Evolutionary conservation across 108 stramenopile species (phyloP).

Genomic region (Mayamaea pseudoterrestris): DNA sequence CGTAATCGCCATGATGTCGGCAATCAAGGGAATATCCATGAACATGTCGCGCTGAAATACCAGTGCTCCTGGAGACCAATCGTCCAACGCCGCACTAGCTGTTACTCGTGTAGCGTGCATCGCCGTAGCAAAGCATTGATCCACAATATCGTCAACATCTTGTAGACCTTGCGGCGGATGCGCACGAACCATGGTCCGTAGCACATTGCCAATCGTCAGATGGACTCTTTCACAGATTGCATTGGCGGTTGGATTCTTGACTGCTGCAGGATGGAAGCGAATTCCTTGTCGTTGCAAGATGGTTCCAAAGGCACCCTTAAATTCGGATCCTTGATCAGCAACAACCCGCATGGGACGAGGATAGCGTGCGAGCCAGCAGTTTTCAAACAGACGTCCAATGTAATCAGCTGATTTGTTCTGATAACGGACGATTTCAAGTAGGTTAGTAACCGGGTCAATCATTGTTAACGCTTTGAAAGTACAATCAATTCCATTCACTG

Average conservation of each 20-base stretch:
- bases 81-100: not conserved
- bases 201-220: not conserved
- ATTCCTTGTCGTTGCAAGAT: not conserved
- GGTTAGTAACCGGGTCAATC: slow-evolving; percentile 28
- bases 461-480: slow-evolving; percentile 7
- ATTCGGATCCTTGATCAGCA: slow-evolving; percentile 36
- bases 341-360: slow-evolving; percentile 17
- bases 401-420: slow-evolving; percentile 17
- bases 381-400: slow-evolving; percentile 14
- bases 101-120: slow-evolving; percentile 7
- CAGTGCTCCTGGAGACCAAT: slow-evolving; percentile 14
- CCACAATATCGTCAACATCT: slow-evolving; percentile 6
- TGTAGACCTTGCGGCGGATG: not conserved
- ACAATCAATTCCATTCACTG: not conserved
- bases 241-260: not conserved
- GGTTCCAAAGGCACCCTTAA: slow-evolving; percentile 24
- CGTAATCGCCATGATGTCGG: slow-evolving; percentile 9
- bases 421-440: slow-evolving; percentile 21
- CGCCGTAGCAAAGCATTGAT: slow-evolving; percentile 10
- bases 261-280: not conserved
- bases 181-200: not conserved
- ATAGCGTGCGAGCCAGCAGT: slow-evolving; percentile 29
- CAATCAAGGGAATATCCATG: slow-evolving; percentile 15
- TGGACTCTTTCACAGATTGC: not conserved
- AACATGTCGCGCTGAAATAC: slow-evolving; percentile 19